These are phyloP conservation scores for Colletotrichum agaves DNA, from an alignment of 2,329 filamentous ascomycete species.

Conservation along the genomic window DNA sequence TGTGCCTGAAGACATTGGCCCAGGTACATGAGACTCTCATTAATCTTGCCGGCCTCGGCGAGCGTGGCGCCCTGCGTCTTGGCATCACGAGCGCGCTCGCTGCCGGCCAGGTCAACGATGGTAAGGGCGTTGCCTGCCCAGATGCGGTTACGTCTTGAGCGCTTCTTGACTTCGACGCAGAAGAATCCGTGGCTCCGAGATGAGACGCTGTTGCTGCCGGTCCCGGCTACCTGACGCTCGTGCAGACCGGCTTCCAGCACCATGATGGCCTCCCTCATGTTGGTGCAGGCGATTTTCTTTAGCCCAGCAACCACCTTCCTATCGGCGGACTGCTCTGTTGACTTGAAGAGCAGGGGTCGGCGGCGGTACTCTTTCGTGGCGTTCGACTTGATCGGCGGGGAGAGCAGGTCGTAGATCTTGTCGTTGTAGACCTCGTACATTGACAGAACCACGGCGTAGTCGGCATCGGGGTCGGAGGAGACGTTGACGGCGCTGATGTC, in stretches of 20 bases:
- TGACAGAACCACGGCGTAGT: constrained; percentile 89
- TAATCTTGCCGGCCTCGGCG: constrained; percentile 97
- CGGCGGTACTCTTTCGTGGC: constrained; percentile 77
- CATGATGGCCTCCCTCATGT: constrained; percentile 84
- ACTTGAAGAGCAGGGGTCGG: constrained; percentile 90
- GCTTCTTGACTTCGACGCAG: constrained; percentile 92
- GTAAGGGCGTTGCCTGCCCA: constrained; percentile 86
- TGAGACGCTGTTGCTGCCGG: constrained; percentile 91
- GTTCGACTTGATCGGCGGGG: constrained; percentile 67
- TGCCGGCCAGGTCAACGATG: constrained; percentile 92
- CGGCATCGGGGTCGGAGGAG: constrained; percentile 73
- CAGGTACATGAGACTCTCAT: constrained; percentile 97
- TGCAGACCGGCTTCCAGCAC: constrained; percentile 90
- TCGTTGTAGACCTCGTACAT: constrained; percentile 99
- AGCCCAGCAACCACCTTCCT: constrained; percentile 95
- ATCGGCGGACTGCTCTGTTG: constrained; percentile 86
- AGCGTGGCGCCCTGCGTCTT: constrained; percentile 94
- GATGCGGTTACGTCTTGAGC: constrained; percentile 60
- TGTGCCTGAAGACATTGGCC: constrained; percentile 98
- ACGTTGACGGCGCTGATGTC: constrained; percentile 78
- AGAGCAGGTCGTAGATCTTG: constrained; percentile 92
- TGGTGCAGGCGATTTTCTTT: constrained; percentile 88
- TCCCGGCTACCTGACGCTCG: constrained; percentile 88
- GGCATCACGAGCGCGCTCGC: constrained; percentile 90
- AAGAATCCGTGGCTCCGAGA: constrained; percentile 97